phyloP scores from a whole-genome alignment of 1,284 basidiomycete genomes.

The Gastroboletus turbinatus region DNA sequence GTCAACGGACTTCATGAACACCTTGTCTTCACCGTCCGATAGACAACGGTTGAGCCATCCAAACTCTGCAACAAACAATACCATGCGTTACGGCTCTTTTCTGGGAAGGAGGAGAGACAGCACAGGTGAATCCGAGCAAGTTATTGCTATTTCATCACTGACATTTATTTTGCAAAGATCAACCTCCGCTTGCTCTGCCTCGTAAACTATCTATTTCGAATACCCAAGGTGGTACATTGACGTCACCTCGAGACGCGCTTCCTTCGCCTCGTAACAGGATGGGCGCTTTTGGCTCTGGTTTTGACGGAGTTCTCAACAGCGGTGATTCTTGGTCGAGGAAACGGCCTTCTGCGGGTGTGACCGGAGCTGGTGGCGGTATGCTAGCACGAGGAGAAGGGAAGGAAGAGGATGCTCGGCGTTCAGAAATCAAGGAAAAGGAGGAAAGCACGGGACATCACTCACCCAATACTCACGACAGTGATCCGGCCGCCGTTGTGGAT shows the following conservation, averaged over 20 bases:
- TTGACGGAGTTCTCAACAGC: constrained; percentile 69
- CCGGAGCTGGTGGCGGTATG: constrained; percentile 38
- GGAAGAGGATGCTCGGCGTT: constrained; percentile 42
- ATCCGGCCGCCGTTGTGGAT: constrained; percentile 7
- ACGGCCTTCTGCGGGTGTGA: constrained; percentile 52
- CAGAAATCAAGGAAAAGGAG: constrained; percentile 59
- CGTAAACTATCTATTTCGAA: constrained; percentile 72
- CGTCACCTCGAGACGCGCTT: constrained; percentile 59
- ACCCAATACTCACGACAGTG: constrained; percentile 8
- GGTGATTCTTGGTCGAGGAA: constrained; percentile 69
- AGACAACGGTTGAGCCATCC: constrained; percentile 56
- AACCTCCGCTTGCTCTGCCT: constrained; percentile 46
- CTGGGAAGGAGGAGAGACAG: constrained; percentile 64
- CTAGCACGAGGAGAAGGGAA: constrained; percentile 40
- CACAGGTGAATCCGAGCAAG: constrained; percentile 45
- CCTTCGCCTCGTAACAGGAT: constrained; percentile 68
- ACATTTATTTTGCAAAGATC: constrained; percentile 40
- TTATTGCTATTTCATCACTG: constrained; percentile 5
- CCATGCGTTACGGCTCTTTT: constrained; percentile 61
- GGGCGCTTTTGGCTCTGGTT: constrained; percentile 51
- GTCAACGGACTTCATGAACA: constrained; percentile 66
- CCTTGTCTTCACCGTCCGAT: constrained; percentile 55
- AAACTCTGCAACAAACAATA: constrained; percentile 49
- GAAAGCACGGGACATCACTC: constrained; percentile 39
- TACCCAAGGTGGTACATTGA: constrained; percentile 47